These are phyloP conservation scores for Tuber microsphaerosporum DNA, from an alignment of 495 filamentous ascomycete species.

Conservation along the genomic window DNA sequence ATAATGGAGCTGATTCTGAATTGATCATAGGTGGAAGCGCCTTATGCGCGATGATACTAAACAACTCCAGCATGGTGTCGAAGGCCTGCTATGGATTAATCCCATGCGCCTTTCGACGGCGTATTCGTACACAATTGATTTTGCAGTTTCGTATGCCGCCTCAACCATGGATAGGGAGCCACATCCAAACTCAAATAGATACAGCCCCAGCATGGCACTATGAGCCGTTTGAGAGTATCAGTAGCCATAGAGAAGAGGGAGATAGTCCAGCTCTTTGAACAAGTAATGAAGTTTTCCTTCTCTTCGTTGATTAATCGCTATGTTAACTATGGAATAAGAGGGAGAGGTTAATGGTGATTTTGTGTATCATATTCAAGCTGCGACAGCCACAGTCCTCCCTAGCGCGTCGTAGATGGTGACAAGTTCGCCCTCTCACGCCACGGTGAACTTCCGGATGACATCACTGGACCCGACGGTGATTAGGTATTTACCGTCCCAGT, in stretches of 20 bases:
- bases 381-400: conserved; percentile 70
- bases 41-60: no score
- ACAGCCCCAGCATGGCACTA: conserved; percentile 73
- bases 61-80: no score
- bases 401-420: conserved; percentile 79
- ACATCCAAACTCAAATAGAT: no score
- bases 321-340: conserved; percentile 1
- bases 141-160: no score
- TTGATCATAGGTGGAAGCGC: no score
- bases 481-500: conserved; percentile 60
- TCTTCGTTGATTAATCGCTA: conserved; percentile 33
- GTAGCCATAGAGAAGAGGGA: conserved; percentile 71
- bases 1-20: no score
- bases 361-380: conserved; percentile 52
- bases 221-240: conserved; percentile 67
- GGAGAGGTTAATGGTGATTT: conserved; percentile 10
- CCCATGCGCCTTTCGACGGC: no score
- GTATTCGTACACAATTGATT: no score
- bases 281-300: conserved; percentile 77
- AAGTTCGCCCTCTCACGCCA: conserved; percentile 83
- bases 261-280: conserved; percentile 88
- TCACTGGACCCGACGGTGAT: conserved; percentile 88
- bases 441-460: conserved; percentile 80
- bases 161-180: no score
- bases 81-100: no score